These are phyloP conservation scores for Chaetomidium leptoderma DNA, from an alignment of 495 filamentous ascomycete species.

Conservation along the genomic window DNA sequence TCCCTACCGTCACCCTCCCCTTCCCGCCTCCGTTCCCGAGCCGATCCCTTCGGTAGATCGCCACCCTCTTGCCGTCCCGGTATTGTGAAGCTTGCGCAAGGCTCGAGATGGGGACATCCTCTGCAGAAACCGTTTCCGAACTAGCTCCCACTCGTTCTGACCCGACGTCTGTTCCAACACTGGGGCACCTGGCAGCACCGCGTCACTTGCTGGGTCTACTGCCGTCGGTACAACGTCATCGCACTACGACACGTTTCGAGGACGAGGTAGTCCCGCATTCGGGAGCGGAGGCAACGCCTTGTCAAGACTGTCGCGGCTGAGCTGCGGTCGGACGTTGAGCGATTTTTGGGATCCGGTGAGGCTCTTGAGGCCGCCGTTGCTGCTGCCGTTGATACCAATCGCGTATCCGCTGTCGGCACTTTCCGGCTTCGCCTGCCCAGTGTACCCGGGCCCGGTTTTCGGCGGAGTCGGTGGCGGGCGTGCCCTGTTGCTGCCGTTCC, in stretches of 20 bases:
- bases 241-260: conserved; percentile 23
- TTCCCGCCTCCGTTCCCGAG: background rate
- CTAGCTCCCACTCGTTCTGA: conserved; percentile 19
- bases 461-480: conserved; percentile 43
- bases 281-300: conserved; percentile 56
- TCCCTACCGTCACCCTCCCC: background rate
- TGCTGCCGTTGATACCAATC: conserved; percentile 16
- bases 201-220: conserved; percentile 24
- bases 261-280: conserved; percentile 13
- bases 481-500: conserved; percentile 30
- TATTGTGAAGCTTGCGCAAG: background rate
- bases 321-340: conserved; percentile 20
- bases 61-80: background rate
- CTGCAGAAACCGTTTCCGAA: conserved; percentile 18
- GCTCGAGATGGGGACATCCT: conserved; percentile 14
- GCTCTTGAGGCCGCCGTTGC: conserved; percentile 22
- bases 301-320: conserved; percentile 46
- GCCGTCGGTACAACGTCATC: conserved; percentile 13
- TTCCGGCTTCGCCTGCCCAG: conserved; percentile 33
- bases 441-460: conserved; percentile 35
- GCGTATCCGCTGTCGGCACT: conserved; percentile 39
- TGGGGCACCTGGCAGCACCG: background rate
- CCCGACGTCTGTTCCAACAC: background rate
- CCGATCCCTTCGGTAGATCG: background rate
- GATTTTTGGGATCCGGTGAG: conserved; percentile 31